phyloP scores from a whole-genome alignment of 1,139 yeast genomes.

The Pichia sp. region DNA sequence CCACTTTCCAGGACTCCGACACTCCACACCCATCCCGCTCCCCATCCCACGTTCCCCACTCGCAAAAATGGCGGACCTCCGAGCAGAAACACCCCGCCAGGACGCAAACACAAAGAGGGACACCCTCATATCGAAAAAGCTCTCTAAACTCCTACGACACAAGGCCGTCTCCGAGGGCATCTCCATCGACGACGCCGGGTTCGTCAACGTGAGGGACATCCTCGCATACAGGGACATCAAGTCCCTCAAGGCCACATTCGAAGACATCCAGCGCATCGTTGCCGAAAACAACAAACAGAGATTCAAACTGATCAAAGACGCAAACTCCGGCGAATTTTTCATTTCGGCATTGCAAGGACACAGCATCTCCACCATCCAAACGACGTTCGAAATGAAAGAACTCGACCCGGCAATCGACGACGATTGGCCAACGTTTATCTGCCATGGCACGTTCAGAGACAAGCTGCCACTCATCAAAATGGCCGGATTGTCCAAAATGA shows the following conservation, averaged over 20 bases:
- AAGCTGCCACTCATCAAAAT: slow-evolving; percentile 50
- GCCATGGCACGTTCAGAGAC: slow-evolving; percentile 77
- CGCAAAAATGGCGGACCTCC: too few relatives aligned
- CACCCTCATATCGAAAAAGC: slow-evolving; percentile 61
- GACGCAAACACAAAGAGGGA: slow-evolving; percentile 12
- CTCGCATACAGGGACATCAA: slow-evolving; percentile 60
- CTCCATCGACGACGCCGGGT: slow-evolving; percentile 66
- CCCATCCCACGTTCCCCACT: too few relatives aligned
- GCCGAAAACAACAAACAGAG: slow-evolving; percentile 67
- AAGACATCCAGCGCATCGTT: slow-evolving; percentile 64
- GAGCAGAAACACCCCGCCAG: too few relatives aligned
- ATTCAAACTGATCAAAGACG: slow-evolving; percentile 42
- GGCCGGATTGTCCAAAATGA: slow-evolving; percentile 63
- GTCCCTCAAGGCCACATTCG: slow-evolving; percentile 48
- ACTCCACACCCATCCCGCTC: too few relatives aligned
- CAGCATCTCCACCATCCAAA: slow-evolving; percentile 49
- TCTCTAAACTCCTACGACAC: slow-evolving; percentile 79
- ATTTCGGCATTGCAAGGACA: slow-evolving; percentile 97
- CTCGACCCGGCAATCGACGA: slow-evolving; percentile 16
- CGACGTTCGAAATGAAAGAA: slow-evolving; percentile 41
- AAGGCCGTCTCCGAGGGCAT: slow-evolving; percentile 75
- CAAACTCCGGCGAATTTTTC: slow-evolving; percentile 24
- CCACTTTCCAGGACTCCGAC: too few relatives aligned
- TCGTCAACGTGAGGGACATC: slow-evolving; percentile 50
- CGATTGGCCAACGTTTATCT: slow-evolving; percentile 45